These are phyloP conservation scores for Penicillium freii DNA, from an alignment of 2,329 filamentous ascomycete species.

Conservation along the genomic window DNA sequence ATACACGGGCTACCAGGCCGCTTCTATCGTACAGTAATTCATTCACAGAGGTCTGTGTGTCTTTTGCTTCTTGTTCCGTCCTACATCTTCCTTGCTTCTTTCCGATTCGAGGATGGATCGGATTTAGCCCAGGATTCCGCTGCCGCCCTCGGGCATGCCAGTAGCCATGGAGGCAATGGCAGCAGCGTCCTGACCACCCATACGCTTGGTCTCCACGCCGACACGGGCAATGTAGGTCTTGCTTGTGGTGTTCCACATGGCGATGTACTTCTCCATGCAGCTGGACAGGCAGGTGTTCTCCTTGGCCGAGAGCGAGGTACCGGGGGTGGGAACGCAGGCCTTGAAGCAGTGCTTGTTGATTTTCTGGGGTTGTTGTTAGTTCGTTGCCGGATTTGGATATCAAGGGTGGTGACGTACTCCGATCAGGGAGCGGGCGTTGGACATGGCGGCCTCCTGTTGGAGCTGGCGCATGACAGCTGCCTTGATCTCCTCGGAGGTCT, in stretches of 20 bases:
- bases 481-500: constrained; percentile 43
- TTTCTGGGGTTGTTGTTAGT: constrained; percentile 53
- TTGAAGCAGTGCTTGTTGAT: constrained; percentile 80
- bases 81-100: constrained; percentile 1
- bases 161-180: constrained; percentile 19
- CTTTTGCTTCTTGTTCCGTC: constrained; percentile 10
- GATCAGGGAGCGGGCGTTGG: constrained; percentile 68
- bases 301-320: constrained; percentile 62
- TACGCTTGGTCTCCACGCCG: constrained; percentile 58
- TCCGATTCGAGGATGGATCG: not conserved
- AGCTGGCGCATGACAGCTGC: constrained; percentile 63
- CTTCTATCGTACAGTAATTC: constrained; percentile 23
- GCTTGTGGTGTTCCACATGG: constrained; percentile 73
- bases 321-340: constrained; percentile 68
- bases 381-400: not conserved
- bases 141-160: constrained; percentile 12
- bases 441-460: constrained; percentile 62
- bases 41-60: constrained; percentile 14
- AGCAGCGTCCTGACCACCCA: constrained; percentile 29
- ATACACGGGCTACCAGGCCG: constrained; percentile 25
- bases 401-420: constrained; percentile 52
- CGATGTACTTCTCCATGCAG: constrained; percentile 85
- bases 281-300: constrained; percentile 70
- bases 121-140: constrained; percentile 9
- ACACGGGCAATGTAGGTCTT: constrained; percentile 60